Base-by-base conservation (phyloP, 2,329 filamentous ascomycete genomes). In the Xenosphaeropsis pyriputrescens region DNA sequence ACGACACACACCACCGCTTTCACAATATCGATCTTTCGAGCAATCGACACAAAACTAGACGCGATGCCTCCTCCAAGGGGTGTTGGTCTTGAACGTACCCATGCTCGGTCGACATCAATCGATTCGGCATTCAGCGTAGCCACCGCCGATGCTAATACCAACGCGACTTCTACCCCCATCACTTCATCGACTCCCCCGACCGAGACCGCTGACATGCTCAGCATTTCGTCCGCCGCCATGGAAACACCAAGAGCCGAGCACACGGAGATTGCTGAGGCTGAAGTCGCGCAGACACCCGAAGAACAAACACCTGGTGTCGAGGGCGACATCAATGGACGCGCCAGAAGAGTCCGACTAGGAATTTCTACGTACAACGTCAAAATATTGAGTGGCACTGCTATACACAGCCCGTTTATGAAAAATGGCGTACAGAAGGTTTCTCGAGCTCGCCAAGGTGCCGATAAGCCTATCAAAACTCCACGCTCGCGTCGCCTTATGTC, bases 291-390 rank as follows among this genome's bases (percentile, higher is more conserved):
- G 8, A 26, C 22, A 26, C 22, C 22, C 22, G 15, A 32, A 9
- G 31, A 32, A 32, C 31, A 18, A 16, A 22, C 18, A 31, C 29
- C 31, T 32, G 29, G 22, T 32, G 29, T 36, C 9, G 18, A 30
- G 16, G 41, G 31, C 22, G 36, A 39, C n/a, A 32, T 40, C n/a
- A 36, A 55, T 36, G 50, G 53, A 39, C 70, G 74, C 40, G 64
- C 70, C 43, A 68, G 67, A 47, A 71, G 77, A 49, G 60, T 65
- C 29, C 67, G 71, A 43, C 50, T 59, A n/a, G 67, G 64, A 38
- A 61, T 73, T 14, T 67, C 71, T 11, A 70, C 76, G 13, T 85
- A 85, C 59, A 85, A 85, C 48, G 59, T 80, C 13, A 65, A 72
- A 45, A 67, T 71, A 47, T 62, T 81, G 37, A 68, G 66, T 41